Conservation (phyloP, 2,329 filamentous ascomycete species). For the Aureobasidium leucospermi region DNA sequence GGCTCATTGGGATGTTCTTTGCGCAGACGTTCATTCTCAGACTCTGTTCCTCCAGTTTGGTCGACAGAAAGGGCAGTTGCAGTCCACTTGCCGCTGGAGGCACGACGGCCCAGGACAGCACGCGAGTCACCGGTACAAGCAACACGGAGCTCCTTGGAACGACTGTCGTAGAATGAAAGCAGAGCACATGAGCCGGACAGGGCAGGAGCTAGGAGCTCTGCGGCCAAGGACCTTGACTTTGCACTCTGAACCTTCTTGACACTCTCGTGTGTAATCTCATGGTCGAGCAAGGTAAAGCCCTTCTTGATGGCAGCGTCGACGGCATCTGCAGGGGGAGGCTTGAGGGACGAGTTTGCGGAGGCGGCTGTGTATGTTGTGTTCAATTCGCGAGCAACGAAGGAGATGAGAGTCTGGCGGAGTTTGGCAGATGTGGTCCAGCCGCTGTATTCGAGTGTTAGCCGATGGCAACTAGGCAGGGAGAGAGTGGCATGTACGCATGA, state of each 20-base stretch:
- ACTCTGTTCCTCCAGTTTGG: conserved; percentile 83
- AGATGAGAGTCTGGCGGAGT: conserved; percentile 84
- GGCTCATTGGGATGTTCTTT: conserved; percentile 84
- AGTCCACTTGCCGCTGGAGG: conserved; percentile 77
- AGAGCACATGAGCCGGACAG: conserved; percentile 95
- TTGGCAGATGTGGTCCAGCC: conserved; percentile 98
- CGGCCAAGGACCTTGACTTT: conserved; percentile 82
- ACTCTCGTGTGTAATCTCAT: conserved; percentile 91
- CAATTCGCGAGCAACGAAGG: conserved; percentile 84
- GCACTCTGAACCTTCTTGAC: conserved; percentile 85
- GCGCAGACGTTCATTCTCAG: conserved; percentile 74
- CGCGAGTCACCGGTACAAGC: conserved; percentile 96
- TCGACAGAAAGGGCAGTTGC: conserved; percentile 85
- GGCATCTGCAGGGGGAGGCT: conserved; percentile 66
- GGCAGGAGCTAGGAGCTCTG: conserved; percentile 84
- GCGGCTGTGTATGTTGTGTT: conserved; percentile 84
- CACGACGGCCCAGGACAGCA: conserved; percentile 79
- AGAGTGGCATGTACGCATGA: conserved; percentile 59
- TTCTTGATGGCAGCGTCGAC: conserved; percentile 89
- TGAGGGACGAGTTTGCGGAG: conserved; percentile 47
- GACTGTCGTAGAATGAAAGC: conserved; percentile 90
- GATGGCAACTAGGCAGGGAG: background rate
- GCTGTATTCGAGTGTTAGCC: conserved; percentile 40
- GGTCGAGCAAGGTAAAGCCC: conserved; percentile 78
- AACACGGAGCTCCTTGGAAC: conserved; percentile 78